Percentiles rank a stretch among this genome's conserved stretches.
Evolutionary conservation across 805 yeast genomes (phyloP).

Genomic region (Cyberlindnera xishuangbannaensis): DNA sequence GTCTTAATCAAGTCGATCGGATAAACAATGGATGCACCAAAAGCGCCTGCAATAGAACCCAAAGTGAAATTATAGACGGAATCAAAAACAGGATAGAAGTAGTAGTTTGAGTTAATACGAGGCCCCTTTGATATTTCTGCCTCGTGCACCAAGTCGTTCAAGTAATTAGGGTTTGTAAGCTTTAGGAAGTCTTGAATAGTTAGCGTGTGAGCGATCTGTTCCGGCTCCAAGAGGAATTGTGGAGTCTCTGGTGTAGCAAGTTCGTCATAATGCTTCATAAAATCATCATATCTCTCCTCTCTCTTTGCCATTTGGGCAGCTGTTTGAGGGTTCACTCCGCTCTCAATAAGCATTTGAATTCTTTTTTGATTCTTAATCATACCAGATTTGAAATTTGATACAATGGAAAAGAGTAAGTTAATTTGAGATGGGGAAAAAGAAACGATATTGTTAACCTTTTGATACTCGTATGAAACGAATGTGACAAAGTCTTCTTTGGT

Average conservation of each 20-base stretch:
- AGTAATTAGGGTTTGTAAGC: constrained; percentile 35
- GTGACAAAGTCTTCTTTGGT: constrained; percentile 31
- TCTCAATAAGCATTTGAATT: constrained; percentile 8
- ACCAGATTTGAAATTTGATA: constrained; percentile 26
- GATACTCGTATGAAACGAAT: constrained; percentile 31
- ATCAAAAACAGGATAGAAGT: constrained; percentile 65
- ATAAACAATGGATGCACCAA: constrained; percentile 96
- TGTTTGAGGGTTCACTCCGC: constrained; percentile 7
- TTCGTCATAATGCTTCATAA: constrained; percentile 14
- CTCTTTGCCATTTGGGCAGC: constrained; percentile 7
- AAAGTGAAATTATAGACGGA: constrained; percentile 81
- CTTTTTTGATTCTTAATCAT: constrained; percentile 15
- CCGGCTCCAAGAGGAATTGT: constrained; percentile 11
- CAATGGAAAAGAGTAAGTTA: constrained; percentile 28
- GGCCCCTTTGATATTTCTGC: constrained; percentile 12
- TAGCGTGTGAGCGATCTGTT: constrained; percentile 7
- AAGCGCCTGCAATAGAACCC: constrained; percentile 95
- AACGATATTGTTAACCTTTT: constrained; percentile 35
- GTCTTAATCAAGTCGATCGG: constrained; percentile 96
- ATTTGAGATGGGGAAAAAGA: constrained; percentile 38
- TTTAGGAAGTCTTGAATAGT: constrained; percentile 34
- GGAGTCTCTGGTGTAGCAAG: constrained; percentile 14
- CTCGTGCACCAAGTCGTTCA: constrained; percentile 22
- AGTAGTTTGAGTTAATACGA: constrained; percentile 27
- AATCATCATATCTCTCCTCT: constrained; percentile 12